These are phyloP conservation scores for Chalaropsis thielavioides DNA, from an alignment of 2,329 filamentous ascomycete species.

Conservation along the genomic window DNA sequence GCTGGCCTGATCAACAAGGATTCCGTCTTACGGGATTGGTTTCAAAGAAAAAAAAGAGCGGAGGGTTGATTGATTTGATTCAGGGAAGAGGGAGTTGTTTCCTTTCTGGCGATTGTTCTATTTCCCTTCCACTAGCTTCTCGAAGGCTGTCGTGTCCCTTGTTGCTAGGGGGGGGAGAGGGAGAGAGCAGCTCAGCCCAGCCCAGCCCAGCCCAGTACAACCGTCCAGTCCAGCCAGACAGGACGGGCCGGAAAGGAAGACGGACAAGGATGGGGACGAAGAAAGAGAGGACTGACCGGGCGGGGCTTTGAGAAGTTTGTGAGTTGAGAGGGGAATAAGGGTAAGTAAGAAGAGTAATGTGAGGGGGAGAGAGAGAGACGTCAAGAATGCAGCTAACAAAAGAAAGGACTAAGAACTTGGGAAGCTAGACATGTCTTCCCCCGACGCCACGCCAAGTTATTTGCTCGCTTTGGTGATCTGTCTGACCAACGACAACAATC, in stretches of 20 bases:
- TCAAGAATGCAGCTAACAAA: not conserved
- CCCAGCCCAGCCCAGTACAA: not conserved
- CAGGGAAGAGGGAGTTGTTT: not conserved
- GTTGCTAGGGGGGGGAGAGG: not conserved
- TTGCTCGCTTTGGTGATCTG: no score
- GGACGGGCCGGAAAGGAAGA: not conserved
- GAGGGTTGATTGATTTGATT: not conserved
- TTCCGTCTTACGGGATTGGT: no score
- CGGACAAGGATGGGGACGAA: not conserved
- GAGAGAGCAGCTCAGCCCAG: not conserved
- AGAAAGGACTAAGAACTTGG: not conserved
- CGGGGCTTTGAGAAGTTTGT: not conserved
- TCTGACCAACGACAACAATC: no score
- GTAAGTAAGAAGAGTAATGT: slow-evolving; percentile 2
- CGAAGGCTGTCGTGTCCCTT: slow-evolving; percentile 1
- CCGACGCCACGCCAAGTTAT: no score
- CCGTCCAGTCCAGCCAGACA: not conserved
- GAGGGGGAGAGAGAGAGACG: no score
- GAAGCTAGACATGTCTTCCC: no score
- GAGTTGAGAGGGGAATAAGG: not conserved
- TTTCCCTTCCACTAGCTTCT: not conserved
- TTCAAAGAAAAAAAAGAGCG: no score
- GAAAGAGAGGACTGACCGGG: not conserved
- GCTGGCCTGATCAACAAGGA: no score
- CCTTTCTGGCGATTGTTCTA: not conserved